Conservation (phyloP, 352 stramenopile genomes). For the Pythium phragmitis region DNA sequence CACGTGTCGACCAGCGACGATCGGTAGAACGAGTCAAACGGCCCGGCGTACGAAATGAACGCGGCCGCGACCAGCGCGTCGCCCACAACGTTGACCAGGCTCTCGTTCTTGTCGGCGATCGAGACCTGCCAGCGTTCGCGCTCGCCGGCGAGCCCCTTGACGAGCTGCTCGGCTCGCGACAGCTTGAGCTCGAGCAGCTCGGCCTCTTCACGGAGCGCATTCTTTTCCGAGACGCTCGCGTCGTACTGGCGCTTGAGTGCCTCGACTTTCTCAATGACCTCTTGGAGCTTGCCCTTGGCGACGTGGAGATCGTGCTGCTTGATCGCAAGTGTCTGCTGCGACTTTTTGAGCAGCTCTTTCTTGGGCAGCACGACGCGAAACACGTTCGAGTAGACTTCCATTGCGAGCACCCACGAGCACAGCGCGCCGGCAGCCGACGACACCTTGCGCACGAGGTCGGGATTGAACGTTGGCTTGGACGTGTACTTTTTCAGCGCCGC, state of each 20-base stretch:
- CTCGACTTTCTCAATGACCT: slow-evolving; percentile 92
- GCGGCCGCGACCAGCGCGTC: slow-evolving; percentile 92
- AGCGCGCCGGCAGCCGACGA: slow-evolving; percentile 86
- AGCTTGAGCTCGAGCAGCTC: slow-evolving; percentile 92
- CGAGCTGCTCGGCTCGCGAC: slow-evolving; percentile 92
- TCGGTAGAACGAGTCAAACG: slow-evolving; percentile 93
- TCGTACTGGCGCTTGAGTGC: slow-evolving; percentile 91
- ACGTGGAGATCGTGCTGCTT: slow-evolving; percentile 89
- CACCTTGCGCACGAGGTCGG: slow-evolving; percentile 90
- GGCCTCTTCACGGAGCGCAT: slow-evolving; percentile 91
- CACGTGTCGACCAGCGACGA: slow-evolving; percentile 84
- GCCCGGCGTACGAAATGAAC: slow-evolving; percentile 95
- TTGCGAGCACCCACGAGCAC: slow-evolving; percentile 91
- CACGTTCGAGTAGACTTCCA: slow-evolving; percentile 90
- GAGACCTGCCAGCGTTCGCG: slow-evolving; percentile 92
- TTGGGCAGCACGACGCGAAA: slow-evolving; percentile 90
- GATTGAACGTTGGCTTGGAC: slow-evolving; percentile 77
- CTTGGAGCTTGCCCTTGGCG: slow-evolving; percentile 87
- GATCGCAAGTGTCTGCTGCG: slow-evolving; percentile 78
- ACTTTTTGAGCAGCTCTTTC: slow-evolving; percentile 85
- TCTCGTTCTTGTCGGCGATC: slow-evolving; percentile 89
- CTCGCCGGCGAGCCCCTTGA: slow-evolving; percentile 92
- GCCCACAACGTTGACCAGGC: slow-evolving; percentile 88
- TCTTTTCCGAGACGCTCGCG: slow-evolving; percentile 92
- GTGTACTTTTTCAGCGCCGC: slow-evolving; percentile 95